Base-by-base conservation (phyloP, 768 basidiomycete species). In the Suillus tomentosus region DNA sequence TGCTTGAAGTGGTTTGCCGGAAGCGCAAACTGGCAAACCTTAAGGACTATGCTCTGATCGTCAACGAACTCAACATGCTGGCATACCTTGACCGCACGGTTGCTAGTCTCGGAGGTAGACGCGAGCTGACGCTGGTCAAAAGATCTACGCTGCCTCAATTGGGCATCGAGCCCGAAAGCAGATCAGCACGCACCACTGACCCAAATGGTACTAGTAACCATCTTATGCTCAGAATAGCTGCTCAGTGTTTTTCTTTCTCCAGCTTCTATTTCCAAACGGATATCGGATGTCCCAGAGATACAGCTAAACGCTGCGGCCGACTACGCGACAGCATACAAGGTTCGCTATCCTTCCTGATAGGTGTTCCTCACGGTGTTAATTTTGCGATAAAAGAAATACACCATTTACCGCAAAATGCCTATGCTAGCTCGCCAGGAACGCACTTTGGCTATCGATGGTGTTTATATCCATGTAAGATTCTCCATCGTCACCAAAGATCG, bases 1-100 rank as follows among this genome's bases (percentile, higher is more conserved):
- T 94, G 1, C 84, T 97, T 27, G 96, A 97, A 66, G 80, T 88
- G 24, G 89, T 94, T 1, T 94, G 92, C 72, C 81, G 85, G 43
- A 86, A 85, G 71, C 84, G 89, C 57, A 87, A 86, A 70, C 76
- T 93, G 36, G 77, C 79, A 31, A 84, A 89, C 69, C 84, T 90
- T 37, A 86, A 90, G 63, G 90, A 94, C 64, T 98, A 95, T 78
- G 93, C 92, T 2, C 83, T 99, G 24, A 79, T 96, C 47, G 77
- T 91, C 54, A 75, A 76, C 14, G 74, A 80, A 14, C 80, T 82
- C 1, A 89, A 87, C 63, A 88, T 96, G 47, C 77, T 94, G 62
- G 88, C 95, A 39, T 96, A 96, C 34, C 84, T 98, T 36, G 97
- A 99, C 74, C 85, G 96, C 22, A 99, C 97, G 0, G 96, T 99